A percentile compares a stretch with the other conserved stretches of the same genome.
Conservation (phyloP, 106 monocot species). For the Alisma plantagoaquatica region DNA sequence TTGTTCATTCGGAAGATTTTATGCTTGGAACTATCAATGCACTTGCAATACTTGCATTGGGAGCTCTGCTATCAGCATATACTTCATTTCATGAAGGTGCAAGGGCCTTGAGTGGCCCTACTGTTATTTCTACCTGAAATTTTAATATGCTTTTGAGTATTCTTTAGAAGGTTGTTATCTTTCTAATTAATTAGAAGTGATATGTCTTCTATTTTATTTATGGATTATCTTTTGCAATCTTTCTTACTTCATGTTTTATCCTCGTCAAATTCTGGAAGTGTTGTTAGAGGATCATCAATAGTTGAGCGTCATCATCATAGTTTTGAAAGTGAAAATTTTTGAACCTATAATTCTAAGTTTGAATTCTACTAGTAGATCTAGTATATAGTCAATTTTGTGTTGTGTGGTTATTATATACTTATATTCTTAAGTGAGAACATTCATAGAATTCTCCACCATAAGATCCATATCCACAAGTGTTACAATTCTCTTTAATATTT, state of each 20-base stretch:
- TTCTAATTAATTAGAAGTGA: slow-evolving; percentile 62
- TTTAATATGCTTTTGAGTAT: slow-evolving; percentile 79
- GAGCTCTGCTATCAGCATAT: slow-evolving; percentile 90
- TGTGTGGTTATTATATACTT: too few relatives aligned
- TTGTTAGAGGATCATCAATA: slow-evolving; percentile 75
- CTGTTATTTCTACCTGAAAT: slow-evolving; percentile 88
- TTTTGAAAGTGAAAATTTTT: too few relatives aligned
- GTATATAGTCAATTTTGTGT: too few relatives aligned
- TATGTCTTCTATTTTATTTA: slow-evolving; percentile 75
- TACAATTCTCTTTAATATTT: too few relatives aligned
- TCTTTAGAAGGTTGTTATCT: slow-evolving; percentile 80
- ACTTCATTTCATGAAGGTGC: slow-evolving; percentile 93
- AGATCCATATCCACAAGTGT: too few relatives aligned
- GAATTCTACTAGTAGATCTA: too few relatives aligned
- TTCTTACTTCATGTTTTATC: slow-evolving; percentile 90
- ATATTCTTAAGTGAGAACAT: too few relatives aligned
- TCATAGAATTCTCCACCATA: too few relatives aligned
- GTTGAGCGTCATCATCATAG: too few relatives aligned
- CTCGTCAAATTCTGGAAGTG: slow-evolving; percentile 90
- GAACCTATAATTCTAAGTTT: too few relatives aligned
- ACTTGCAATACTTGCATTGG: slow-evolving; percentile 86
- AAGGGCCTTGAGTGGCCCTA: slow-evolving; percentile 82
- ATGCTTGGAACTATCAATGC: slow-evolving; percentile 70
- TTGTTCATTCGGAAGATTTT: slow-evolving; percentile 83
- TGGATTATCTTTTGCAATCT: slow-evolving; percentile 90